These are phyloP conservation scores for Leptographium lundbergii DNA, from an alignment of 2,329 filamentous ascomycete genomes.

Conservation along the genomic window DNA sequence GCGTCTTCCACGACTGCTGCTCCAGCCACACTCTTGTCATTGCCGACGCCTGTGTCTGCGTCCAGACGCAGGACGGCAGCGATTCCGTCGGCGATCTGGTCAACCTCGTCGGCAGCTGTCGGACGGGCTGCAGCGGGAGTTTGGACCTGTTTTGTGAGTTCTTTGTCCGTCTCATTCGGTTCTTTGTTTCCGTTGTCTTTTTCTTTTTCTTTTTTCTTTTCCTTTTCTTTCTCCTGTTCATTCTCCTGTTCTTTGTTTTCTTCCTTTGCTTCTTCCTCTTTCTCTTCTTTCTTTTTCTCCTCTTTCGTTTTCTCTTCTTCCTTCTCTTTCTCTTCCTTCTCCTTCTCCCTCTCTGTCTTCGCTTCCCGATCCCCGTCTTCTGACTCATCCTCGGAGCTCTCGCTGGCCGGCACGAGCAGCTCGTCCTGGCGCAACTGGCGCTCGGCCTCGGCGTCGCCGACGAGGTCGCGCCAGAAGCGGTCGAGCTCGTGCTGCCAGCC, in stretches of 20 bases:
- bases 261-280: background rate
- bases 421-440: constrained; percentile 28
- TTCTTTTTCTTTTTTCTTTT: too few relatives aligned
- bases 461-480: constrained; percentile 54
- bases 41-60: background rate
- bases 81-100: constrained; percentile 9
- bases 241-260: too few relatives aligned
- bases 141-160: background rate
- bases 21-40: background rate
- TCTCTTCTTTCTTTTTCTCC: background rate
- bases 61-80: constrained; percentile 8
- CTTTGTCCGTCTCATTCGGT: background rate
- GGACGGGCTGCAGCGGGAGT: background rate
- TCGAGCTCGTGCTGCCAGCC: constrained; percentile 84
- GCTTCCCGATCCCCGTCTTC: background rate
- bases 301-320: background rate
- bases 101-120: constrained; percentile 8
- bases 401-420: constrained; percentile 20
- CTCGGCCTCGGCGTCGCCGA: constrained; percentile 46
- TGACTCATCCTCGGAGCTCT: background rate
- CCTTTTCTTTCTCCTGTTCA: too few relatives aligned
- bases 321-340: background rate
- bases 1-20: background rate
- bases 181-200: too few relatives aligned
- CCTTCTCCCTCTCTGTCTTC: background rate